Base-by-base conservation (phyloP, 148 eudicot genomes). In the Oxyria digyna region DNA sequence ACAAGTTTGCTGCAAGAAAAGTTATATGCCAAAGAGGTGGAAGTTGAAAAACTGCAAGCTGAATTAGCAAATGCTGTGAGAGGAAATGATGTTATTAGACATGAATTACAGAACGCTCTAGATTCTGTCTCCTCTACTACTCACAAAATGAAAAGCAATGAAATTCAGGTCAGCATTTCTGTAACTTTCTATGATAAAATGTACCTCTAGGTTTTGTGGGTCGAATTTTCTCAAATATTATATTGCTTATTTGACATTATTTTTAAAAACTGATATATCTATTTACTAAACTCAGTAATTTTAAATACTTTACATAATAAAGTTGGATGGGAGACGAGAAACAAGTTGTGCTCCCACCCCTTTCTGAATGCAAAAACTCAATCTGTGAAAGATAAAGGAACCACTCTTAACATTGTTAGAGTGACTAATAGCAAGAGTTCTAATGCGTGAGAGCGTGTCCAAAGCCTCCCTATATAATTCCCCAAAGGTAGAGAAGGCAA, bases 81-180 rank as follows among this genome's bases (percentile, higher is more conserved):
- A 80, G 87, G 92, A 20, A 87, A 78, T 74, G 97, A 85, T 59
- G 73, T 86, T 50, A 91, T 94, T 78, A 84, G 83, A 71, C 76
- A 82, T 77, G 97, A 94, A 80, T 79, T 88, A 59, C 92, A 94
- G 79, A 86, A 87, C 75, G 85, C 90, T n/a, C 12, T 79, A 35
- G 97, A 94, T 71, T 79, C 80, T 37, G 72, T 90, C 42, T 90
- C 97, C 57, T 84, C 92, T 59, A 74, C 74, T 73, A 90, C 77
- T 63, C 97, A 94, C 81, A 80, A 82, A 79, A 81, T 85, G 89
- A 90, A 94, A 81, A 89, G 85, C 31, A 85, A 85, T 65, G 96
- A 90, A 82, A 85, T 94, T 69, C 96, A 88, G 89, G 97, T 90
- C 63, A 59, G 65, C 13, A 6, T 6, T 50, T 23, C 57, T 50